Evolutionary conservation across 1,284 basidiomycete species (phyloP), one percentile per base, ranked within the genome.

Genomic region (Earliella scabrosa): DNA sequence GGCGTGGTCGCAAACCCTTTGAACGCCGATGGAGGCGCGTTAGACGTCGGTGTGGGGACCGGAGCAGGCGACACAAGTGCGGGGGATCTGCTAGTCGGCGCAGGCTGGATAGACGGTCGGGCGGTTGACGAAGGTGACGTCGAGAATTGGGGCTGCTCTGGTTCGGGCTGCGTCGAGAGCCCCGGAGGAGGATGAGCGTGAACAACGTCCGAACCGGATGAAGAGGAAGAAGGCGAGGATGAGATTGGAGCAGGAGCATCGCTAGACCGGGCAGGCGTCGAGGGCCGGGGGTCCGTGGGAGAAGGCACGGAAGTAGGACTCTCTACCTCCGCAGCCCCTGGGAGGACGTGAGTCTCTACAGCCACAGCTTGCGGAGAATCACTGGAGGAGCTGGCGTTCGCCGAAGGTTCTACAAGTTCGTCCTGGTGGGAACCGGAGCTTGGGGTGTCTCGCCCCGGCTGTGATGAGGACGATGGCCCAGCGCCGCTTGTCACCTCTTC

Each of bases 1-100:
- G 60, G 36, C 9, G 58, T 38, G n/a, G 63, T 50, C 18, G 60
- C 43, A 29, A 54, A 60, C 20, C 23, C 26, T 43, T 59, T 67
- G 68, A 69, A 71, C n/a, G 71, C 63, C 9, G 71, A 67, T 1
- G 71, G 71, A 4, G 67, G 65, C 4, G 61, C 47, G 9, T 44
- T 61, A 11, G 50, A 54, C 26, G 45, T 41, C 29, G 53, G 45
- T 35, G 51, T 29, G 13, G 53, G 14, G 4, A 5, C 6, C 1
- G 34, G 24, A 0, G 18, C 35, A 21, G 51, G 27, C n/a, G 18
- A 10, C 14, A 9, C 23, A 24, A n/a, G 23, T 23, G 39, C 23
- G 39, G 36, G 7, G 24, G 4, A 23, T 6, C 20, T n/a, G 18
- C 24, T 27, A 1, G 49, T 36, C 16, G 43, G 20, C 27, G 39